These are phyloP conservation scores for Quercus ilex DNA, from an alignment of 306 rosid species.

Conservation along the genomic window DNA sequence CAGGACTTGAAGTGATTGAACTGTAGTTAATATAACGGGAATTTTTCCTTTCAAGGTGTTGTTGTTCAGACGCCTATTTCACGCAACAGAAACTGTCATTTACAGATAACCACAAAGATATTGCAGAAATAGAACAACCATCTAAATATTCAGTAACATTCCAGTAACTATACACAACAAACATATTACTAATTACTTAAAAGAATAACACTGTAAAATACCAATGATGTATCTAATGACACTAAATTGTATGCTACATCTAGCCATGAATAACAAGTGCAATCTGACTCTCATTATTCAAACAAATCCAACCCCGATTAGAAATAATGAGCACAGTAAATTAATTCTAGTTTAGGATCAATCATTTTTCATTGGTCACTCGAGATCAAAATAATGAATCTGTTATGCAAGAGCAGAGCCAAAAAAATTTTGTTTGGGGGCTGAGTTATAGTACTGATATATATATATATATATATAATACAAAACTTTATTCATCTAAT, in stretches of 20 bases:
- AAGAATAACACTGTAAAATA: neutral
- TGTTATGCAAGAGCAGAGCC: neutral
- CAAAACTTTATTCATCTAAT: no score
- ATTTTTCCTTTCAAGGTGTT: constrained; percentile 70
- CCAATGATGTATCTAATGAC: neutral
- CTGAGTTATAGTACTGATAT: no score
- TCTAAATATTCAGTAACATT: neutral
- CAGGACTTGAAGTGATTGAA: constrained; percentile 79
- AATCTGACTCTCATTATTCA: neutral
- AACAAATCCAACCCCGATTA: neutral
- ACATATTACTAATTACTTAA: neutral
- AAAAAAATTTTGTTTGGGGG: no score
- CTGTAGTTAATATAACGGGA: constrained; percentile 53
- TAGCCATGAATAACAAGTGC: neutral
- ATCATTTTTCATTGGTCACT: neutral
- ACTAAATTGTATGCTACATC: neutral
- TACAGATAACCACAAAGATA: constrained; percentile 15
- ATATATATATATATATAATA: no score
- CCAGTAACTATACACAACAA: neutral
- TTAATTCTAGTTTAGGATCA: neutral
- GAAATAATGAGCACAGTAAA: neutral
- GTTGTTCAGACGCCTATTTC: constrained; percentile 92
- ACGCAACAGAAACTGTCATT: constrained; percentile 32
- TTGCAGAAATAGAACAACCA: constrained; percentile 9
- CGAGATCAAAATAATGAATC: neutral